phyloP scores from a whole-genome alignment of 306 rosid species.

The Rosa chinensis region DNA sequence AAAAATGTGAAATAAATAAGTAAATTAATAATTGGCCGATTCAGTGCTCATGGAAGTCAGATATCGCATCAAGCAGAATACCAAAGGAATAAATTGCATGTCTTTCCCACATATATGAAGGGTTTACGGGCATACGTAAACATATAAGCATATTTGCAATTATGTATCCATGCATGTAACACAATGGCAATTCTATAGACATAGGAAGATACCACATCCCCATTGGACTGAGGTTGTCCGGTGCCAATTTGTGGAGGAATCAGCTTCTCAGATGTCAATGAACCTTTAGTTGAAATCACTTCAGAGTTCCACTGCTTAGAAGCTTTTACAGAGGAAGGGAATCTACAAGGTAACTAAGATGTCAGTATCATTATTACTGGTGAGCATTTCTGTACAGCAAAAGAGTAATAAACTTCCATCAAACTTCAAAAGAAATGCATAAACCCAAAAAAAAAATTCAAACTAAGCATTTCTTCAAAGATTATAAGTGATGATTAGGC shows the following conservation, averaged over 20 bases:
- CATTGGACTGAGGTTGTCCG: constrained; percentile 52
- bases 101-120: neutral
- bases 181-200: neutral
- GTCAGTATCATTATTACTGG: constrained; percentile 12
- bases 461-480: neutral
- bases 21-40: neutral
- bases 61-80: constrained; percentile 24
- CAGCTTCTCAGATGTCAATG: constrained; percentile 52
- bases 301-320: constrained; percentile 53
- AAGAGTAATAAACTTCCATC: neutral
- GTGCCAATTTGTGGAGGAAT: constrained; percentile 39
- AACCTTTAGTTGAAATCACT: constrained; percentile 62
- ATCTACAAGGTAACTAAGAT: constrained; percentile 40
- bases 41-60: constrained; percentile 2
- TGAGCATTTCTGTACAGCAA: constrained; percentile 23
- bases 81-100: neutral
- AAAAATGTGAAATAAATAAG: constrained; percentile 11
- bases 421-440: constrained; percentile 6
- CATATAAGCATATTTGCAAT: neutral
- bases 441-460: neutral
- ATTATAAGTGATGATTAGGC: neutral
- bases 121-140: neutral
- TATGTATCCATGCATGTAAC: neutral
- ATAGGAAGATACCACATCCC: constrained; percentile 54
- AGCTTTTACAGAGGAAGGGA: constrained; percentile 58